Conservation (phyloP, 306 rosid genomes). For the Sesbania bispinosa region DNA sequence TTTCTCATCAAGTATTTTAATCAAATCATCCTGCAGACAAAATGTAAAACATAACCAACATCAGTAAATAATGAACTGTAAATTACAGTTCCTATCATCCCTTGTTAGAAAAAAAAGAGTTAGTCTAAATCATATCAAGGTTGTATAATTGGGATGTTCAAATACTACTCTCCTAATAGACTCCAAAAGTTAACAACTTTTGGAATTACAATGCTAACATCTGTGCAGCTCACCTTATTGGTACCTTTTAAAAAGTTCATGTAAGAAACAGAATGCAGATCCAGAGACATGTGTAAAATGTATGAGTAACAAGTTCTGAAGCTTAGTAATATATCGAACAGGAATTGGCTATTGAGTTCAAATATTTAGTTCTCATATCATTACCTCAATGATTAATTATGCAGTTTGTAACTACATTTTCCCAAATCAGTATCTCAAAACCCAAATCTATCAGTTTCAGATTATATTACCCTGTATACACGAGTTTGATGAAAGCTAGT, state of each 20-base stretch:
- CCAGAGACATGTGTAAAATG: background rate
- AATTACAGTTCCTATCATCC: constrained; percentile 22
- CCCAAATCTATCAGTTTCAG: constrained; percentile 20
- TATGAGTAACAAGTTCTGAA: constrained; percentile 20
- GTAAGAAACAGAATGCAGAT: background rate
- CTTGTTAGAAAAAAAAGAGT: constrained; percentile 8
- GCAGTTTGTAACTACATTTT: constrained; percentile 7
- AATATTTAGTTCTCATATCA: background rate
- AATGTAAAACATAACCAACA: constrained; percentile 3
- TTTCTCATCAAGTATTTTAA: constrained; percentile 77
- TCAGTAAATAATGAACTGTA: constrained; percentile 20
- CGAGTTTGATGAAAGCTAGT: constrained; percentile 69
- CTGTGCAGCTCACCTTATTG: background rate
- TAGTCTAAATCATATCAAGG: constrained; percentile 4
- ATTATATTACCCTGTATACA: constrained; percentile 52
- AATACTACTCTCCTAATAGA: constrained; percentile 12
- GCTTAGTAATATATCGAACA: constrained; percentile 5
- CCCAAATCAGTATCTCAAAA: constrained; percentile 1
- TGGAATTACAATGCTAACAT: constrained; percentile 3
- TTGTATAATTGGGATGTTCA: background rate
- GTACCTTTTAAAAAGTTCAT: background rate
- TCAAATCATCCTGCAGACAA: constrained; percentile 75
- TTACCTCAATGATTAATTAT: constrained; percentile 10
- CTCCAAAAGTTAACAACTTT: background rate
- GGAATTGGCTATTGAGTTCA: background rate